A percentile compares a stretch with the other conserved stretches of the same genome.
Evolutionary conservation across 148 eudicot species (phyloP).

Genomic region (Mesembryanthemum crystallinum): DNA sequence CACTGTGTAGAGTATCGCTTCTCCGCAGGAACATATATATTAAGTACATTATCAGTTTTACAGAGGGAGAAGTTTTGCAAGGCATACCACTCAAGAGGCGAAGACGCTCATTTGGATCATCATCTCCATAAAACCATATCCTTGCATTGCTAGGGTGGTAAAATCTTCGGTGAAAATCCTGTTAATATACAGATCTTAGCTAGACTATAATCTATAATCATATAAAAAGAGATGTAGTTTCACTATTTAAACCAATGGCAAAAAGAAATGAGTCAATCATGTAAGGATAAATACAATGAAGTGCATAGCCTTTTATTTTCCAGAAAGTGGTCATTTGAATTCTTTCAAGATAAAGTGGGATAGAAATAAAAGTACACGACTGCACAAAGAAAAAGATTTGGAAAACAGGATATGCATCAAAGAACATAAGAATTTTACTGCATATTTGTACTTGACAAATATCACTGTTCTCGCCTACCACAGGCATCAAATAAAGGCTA

Average conservation of each 20-base stretch:
- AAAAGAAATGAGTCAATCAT: not conserved
- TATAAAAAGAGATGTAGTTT: not conserved
- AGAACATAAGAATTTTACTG: too few relatives aligned
- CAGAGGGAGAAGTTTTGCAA: constrained; percentile 9
- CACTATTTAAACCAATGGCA: not conserved
- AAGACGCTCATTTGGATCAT: constrained; percentile 87
- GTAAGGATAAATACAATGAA: not conserved
- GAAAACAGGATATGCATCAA: not conserved
- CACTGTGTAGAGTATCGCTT: too few relatives aligned
- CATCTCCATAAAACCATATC: constrained; percentile 99
- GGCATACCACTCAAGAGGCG: constrained; percentile 83
- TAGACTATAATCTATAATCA: not conserved
- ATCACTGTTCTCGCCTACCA: too few relatives aligned
- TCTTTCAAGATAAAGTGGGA: not conserved
- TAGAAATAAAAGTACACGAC: not conserved
- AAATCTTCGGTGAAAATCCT: constrained; percentile 87
- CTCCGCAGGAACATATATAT: not conserved
- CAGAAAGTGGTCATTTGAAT: not conserved
- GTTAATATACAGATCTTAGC: constrained; percentile 25
- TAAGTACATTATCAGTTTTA: not conserved
- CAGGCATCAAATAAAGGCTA: too few relatives aligned
- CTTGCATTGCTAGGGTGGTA: constrained; percentile 98
- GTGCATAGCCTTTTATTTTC: not conserved
- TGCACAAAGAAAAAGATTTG: not conserved
- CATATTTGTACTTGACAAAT: too few relatives aligned